A percentile compares a stretch with the other conserved stretches of the same genome.
Evolutionary conservation across 75 land plant genomes (phyloP).

Genomic region (Pseudotsuga menziesii): DNA sequence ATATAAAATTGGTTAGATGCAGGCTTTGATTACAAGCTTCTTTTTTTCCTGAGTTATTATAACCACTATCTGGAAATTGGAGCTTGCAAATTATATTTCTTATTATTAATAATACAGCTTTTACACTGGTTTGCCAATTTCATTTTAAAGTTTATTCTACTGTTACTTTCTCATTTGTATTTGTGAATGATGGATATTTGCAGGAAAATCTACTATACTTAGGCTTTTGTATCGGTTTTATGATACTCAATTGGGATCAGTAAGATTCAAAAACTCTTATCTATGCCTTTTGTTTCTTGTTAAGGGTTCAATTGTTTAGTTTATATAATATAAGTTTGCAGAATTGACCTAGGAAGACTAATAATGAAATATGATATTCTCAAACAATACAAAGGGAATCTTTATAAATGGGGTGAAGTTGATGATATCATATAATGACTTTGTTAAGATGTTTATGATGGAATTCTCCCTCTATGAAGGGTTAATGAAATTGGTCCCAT

Average conservation of each 20-base stretch:
- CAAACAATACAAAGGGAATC: neutral
- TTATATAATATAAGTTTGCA: neutral
- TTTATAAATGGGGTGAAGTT: neutral
- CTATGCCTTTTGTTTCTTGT: neutral
- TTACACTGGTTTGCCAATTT: too few species aligned
- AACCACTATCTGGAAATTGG: too few species aligned
- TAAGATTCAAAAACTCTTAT: slow-evolving; percentile 31
- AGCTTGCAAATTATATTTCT: too few species aligned
- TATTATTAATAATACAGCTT: too few species aligned
- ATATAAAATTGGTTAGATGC: too few species aligned
- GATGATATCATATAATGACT: neutral
- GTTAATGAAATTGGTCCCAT: neutral
- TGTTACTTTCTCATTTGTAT: too few species aligned
- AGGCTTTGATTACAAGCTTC: too few species aligned
- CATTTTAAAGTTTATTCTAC: too few species aligned
- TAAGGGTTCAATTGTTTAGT: neutral
- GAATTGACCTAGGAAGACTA: neutral
- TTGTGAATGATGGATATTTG: slow-evolving; percentile 3
- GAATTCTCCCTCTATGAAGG: neutral
- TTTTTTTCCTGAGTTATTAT: too few species aligned
- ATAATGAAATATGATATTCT: neutral
- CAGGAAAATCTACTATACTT: slow-evolving; percentile 86
- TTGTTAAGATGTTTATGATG: neutral
- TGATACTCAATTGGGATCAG: slow-evolving; percentile 71
- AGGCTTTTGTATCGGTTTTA: slow-evolving; percentile 90